A percentile compares a stretch with the other conserved stretches of the same genome.
Evolutionary conservation across 768 basidiomycete species (phyloP).

Genomic region (Macrocybe gigantea): DNA sequence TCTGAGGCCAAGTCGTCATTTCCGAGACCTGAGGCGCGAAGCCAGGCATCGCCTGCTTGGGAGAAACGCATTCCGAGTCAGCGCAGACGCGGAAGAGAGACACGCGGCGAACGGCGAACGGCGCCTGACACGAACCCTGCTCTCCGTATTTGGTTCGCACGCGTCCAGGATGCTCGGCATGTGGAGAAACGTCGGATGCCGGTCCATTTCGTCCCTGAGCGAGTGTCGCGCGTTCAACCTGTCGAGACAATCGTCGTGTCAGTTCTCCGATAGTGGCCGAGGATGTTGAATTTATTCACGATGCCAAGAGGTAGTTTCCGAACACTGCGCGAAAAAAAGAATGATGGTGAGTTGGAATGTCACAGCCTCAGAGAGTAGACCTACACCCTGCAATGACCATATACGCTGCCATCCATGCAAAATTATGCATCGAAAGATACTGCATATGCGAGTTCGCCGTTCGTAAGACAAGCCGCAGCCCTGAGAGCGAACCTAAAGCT

Average conservation of each 20-base stretch:
- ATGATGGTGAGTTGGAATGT: neutral
- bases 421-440: conserved; percentile 4
- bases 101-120: too few species aligned
- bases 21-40: too few species aligned
- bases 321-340: conserved; percentile 2
- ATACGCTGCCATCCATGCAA: conserved; percentile 8
- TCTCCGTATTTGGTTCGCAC: too few species aligned
- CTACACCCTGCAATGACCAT: conserved; percentile 4
- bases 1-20: too few species aligned
- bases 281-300: neutral
- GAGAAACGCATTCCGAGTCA: too few species aligned
- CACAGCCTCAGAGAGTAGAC: neutral
- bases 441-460: neutral
- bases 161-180: neutral
- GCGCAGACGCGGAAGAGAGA: too few species aligned
- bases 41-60: too few species aligned
- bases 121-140: too few species aligned
- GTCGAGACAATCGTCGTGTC: neutral
- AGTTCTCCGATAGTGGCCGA: neutral
- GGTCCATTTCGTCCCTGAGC: conserved; percentile 7
- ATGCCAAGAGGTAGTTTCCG: conserved; percentile 7
- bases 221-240: conserved; percentile 6
- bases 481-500: neutral
- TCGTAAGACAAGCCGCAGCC: neutral
- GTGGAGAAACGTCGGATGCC: conserved; percentile 5